Base-by-base conservation (phyloP, 179 eudicot genomes). In the Silene vulgaris region DNA sequence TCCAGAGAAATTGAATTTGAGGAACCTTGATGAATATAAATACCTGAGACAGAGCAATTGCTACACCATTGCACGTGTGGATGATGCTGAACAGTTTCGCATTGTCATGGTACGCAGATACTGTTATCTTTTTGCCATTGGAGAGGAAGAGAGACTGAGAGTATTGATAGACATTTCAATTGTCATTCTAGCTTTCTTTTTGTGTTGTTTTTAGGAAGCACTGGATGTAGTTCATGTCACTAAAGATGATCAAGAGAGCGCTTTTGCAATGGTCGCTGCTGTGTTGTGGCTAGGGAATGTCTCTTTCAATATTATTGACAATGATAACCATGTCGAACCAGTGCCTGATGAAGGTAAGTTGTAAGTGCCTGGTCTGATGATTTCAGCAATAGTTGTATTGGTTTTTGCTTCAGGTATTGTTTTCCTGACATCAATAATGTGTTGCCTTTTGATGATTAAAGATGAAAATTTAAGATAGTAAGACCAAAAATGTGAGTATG, bases 281-380 rank as follows among this genome's bases (percentile, higher is more conserved):
- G 98, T 96, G 21, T 74, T 96, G 82, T 93, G 97, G 99, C 82
- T 96, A 65, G 98, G 99, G 21, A 91, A 93, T 74, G 78, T 96
- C 69, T 89, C 97, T 64, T 96, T 96, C 78, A 62, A 78, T 0
- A 82, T 88, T 69, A 79, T 84, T 77, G 99, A 96, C 79, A 88
- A 86, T 82, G 97, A 93, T 77, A 90, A 96, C 79, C 99, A 96
- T 74, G 90, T 88, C 45, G 91, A 93, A 80, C 90, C 93, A 70
- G 91, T 90, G 50, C 83, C 69, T 26, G 97, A 96, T 82, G 98
- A 93, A 90, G 99, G 97, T 93, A 81, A 68, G 66, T 69, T n/a
- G 97, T 93, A 81, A 71, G 63, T 69, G 28, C 19, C 61, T 23
- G n/a, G 69, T 63, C 80, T 29, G n/a, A 50, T 37, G 20, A 61